Conservation (phyloP, 2,329 filamentous ascomycete genomes). For the Penicillium thymicola region DNA sequence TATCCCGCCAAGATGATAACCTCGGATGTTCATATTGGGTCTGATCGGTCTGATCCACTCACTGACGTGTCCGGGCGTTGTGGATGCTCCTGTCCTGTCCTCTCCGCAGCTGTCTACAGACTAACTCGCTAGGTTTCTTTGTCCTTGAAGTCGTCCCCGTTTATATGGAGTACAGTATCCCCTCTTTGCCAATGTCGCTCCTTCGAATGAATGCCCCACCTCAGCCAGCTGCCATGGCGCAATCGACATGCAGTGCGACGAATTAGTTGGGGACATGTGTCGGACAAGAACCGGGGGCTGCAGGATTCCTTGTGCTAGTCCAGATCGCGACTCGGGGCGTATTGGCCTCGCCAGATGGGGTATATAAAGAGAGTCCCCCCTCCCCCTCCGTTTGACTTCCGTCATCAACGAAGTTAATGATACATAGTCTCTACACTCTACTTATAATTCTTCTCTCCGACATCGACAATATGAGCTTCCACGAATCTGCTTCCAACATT, state of each 20-base stretch:
- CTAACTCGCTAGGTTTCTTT: background rate
- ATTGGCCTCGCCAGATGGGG: background rate
- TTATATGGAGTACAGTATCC: background rate
- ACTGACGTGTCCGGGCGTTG: background rate
- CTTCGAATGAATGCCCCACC: constrained; percentile 3
- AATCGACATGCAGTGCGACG: constrained; percentile 7
- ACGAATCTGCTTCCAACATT: constrained; percentile 47
- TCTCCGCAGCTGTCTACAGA: background rate
- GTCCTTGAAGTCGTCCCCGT: background rate
- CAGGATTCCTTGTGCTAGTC: background rate
- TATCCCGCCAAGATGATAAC: background rate
- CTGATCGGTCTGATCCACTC: background rate
- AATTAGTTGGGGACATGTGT: constrained; percentile 21
- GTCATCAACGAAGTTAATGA: background rate
- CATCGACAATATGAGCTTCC: constrained; percentile 48
- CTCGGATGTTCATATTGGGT: background rate
- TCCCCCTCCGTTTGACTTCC: background rate
- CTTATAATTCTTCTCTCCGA: background rate
- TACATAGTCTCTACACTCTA: background rate
- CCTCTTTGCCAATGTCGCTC: constrained; percentile 3
- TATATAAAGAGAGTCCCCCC: constrained; percentile 7
- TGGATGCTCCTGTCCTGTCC: background rate
- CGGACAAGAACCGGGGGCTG: constrained; percentile 12
- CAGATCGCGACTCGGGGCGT: background rate
- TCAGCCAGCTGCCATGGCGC: constrained; percentile 9